Evolutionary conservation across 768 basidiomycete genomes (phyloP).

Genomic region (Suillus ampliporus): DNA sequence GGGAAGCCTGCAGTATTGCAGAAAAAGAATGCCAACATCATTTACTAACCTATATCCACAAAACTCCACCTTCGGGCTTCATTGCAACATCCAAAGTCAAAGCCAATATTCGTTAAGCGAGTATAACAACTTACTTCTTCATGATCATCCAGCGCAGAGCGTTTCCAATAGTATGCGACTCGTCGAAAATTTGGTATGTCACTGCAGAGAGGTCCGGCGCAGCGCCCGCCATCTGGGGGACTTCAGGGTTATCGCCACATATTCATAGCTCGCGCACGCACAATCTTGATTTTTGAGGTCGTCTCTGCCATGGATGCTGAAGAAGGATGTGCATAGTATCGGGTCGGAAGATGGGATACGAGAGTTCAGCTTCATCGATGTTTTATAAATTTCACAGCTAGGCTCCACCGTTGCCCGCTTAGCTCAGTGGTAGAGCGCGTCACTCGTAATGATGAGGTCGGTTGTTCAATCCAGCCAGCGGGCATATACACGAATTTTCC

Average conservation of each 20-base stretch:
- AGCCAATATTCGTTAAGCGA: not conserved
- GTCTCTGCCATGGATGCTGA: constrained; percentile 33
- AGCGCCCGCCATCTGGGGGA: constrained; percentile 78
- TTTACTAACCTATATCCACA: constrained; percentile 89
- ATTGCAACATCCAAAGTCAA: constrained; percentile 11
- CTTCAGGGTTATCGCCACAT: constrained; percentile 12
- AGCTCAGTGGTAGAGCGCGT: constrained; percentile 43
- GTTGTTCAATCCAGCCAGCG: constrained; percentile 53
- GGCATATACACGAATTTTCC: too few species aligned
- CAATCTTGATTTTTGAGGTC: constrained; percentile 39
- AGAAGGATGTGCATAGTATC: not conserved
- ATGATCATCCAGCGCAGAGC: constrained; percentile 97
- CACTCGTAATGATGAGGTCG: constrained; percentile 48
- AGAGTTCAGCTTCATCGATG: not conserved
- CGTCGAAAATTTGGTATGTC: constrained; percentile 61
- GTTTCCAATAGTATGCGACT: constrained; percentile 68
- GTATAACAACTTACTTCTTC: constrained; percentile 80
- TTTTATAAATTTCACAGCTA: not conserved
- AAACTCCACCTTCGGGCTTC: constrained; percentile 94
- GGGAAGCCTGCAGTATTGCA: not conserved
- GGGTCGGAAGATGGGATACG: too few species aligned
- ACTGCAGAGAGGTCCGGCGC: constrained; percentile 83
- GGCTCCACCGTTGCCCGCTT: constrained; percentile 16
- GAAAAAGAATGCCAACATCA: not conserved
- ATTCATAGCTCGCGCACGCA: constrained; percentile 9